Evolutionary conservation across 768 basidiomycete genomes (phyloP).

Genomic region (Russula sp.): DNA sequence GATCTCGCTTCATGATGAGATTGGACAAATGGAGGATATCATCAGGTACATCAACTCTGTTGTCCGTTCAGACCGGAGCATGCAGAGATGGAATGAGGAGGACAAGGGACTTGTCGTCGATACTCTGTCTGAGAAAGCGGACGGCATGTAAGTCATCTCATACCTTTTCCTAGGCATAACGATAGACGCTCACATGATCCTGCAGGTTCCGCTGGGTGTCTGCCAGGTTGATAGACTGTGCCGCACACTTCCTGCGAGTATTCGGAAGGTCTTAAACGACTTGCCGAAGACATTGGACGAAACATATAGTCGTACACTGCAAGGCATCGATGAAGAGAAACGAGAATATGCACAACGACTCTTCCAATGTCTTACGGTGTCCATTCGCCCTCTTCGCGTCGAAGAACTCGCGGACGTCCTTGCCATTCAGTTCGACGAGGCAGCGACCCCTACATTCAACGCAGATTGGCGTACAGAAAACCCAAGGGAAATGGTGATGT

Average conservation of each 20-base stretch:
- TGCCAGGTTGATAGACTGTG: not conserved
- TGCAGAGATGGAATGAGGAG: not conserved
- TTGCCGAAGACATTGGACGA: not conserved
- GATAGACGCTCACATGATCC: no score
- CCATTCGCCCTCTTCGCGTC: not conserved
- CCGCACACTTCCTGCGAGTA: not conserved
- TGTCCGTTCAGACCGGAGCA: not conserved
- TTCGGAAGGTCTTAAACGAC: not conserved
- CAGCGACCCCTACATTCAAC: not conserved
- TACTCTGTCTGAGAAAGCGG: not conserved
- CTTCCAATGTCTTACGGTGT: not conserved
- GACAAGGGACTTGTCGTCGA: not conserved
- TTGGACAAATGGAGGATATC: not conserved
- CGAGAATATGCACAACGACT: conserved; percentile 1
- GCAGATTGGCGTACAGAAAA: not conserved
- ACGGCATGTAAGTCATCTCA: not conserved
- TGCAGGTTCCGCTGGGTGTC: not conserved
- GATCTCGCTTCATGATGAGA: not conserved
- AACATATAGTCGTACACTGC: not conserved
- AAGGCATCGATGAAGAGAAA: not conserved
- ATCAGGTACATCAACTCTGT: not conserved
- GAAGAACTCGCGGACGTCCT: not conserved
- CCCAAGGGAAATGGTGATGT: not conserved
- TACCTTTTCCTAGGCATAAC: no score
- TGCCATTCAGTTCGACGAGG: not conserved